Conservation (phyloP, 805 yeast species). For the Yamadazyma insecticola region DNA sequence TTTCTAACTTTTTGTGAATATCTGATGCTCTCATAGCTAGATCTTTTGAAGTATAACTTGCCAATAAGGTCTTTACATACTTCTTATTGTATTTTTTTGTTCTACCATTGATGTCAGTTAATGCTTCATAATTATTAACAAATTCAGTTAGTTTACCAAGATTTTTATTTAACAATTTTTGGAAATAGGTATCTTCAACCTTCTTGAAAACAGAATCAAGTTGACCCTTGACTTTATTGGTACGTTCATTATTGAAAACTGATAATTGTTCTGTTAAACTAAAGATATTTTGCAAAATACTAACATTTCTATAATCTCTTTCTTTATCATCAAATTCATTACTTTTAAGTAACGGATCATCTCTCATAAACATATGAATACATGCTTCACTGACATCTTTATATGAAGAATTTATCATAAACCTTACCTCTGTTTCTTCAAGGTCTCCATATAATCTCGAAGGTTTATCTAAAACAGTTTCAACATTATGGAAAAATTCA, state of each 20-base stretch:
- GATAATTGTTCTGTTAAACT: constrained; percentile 28
- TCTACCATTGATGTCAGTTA: constrained; percentile 47
- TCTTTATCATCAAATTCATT: constrained; percentile 42
- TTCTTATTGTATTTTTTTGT: constrained; percentile 63
- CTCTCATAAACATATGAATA: constrained; percentile 31
- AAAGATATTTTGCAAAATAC: constrained; percentile 36
- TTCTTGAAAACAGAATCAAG: constrained; percentile 24
- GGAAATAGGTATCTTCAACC: constrained; percentile 29
- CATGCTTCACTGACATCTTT: constrained; percentile 28
- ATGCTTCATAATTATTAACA: constrained; percentile 56
- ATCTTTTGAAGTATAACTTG: constrained; percentile 55
- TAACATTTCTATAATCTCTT: constrained; percentile 35
- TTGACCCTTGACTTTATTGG: constrained; percentile 18
- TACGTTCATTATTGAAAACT: constrained; percentile 19
- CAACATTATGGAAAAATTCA: constrained; percentile 28
- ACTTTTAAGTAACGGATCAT: constrained; percentile 41
- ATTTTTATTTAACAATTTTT: constrained; percentile 35
- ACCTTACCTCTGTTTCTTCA: constrained; percentile 15
- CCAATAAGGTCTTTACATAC: constrained; percentile 52
- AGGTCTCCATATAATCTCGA: constrained; percentile 13
- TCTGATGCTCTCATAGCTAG: constrained; percentile 50
- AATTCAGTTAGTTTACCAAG: constrained; percentile 68
- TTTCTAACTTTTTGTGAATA: constrained; percentile 51
- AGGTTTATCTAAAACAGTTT: constrained; percentile 25
- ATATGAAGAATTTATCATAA: constrained; percentile 27